These are phyloP conservation scores for Nyssa sinensis DNA, from an alignment of 148 eudicot species.

Conservation along the genomic window DNA sequence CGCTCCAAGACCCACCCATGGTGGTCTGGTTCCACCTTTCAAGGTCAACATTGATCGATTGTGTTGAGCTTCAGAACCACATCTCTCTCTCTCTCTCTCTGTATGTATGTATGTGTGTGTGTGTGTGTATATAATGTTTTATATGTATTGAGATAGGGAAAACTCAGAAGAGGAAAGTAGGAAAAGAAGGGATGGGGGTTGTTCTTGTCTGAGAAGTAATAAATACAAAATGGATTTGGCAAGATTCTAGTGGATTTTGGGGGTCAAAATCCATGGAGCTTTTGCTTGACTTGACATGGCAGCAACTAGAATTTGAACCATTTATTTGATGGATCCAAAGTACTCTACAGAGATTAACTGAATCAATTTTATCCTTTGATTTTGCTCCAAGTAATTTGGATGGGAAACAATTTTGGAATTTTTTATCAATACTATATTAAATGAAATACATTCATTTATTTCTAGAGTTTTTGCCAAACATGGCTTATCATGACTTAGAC, in stretches of 20 bases:
- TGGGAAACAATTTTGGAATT: too few relatives aligned
- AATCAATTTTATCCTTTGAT: too few relatives aligned
- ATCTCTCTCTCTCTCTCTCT: background rate
- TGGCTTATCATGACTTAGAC: too few relatives aligned
- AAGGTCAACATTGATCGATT: constrained; percentile 25
- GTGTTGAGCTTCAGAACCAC: background rate
- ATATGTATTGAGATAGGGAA: background rate
- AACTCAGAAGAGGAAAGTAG: background rate
- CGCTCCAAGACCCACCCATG: constrained; percentile 84
- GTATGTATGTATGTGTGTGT: background rate
- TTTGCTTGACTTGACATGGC: background rate
- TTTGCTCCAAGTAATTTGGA: too few relatives aligned
- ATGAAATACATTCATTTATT: too few relatives aligned
- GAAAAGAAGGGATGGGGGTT: background rate
- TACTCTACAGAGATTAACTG: too few relatives aligned
- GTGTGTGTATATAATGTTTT: background rate
- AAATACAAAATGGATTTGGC: background rate
- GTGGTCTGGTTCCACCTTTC: constrained; percentile 67
- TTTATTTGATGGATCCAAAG: too few relatives aligned
- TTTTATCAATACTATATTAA: too few relatives aligned
- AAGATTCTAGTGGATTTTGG: background rate
- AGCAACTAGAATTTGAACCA: background rate
- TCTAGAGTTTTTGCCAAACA: too few relatives aligned
- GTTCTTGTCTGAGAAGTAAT: background rate
- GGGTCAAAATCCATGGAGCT: background rate